These are phyloP conservation scores for Parietichytrium sp. DNA, from an alignment of 108 stramenopile genomes.

Conservation along the genomic window DNA sequence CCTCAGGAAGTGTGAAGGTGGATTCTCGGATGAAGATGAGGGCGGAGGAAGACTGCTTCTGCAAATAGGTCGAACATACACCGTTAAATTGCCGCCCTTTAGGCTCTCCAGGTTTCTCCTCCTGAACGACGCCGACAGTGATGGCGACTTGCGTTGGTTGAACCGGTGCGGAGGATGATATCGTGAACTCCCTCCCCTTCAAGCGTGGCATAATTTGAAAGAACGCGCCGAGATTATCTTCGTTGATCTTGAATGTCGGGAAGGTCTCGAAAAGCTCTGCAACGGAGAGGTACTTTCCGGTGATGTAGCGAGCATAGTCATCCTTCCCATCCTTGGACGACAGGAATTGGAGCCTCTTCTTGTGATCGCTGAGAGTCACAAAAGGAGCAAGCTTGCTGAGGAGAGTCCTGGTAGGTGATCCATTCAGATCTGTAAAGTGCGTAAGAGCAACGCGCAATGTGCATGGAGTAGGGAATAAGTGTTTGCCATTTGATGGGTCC, in stretches of 20 bases:
- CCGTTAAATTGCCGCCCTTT: constrained; percentile 67
- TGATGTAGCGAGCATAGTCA: constrained; percentile 76
- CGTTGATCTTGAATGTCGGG: not conserved
- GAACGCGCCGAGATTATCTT: constrained; percentile 25
- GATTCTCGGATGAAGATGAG: constrained; percentile 83
- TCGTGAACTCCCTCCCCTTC: constrained; percentile 93
- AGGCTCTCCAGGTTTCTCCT: constrained; percentile 39
- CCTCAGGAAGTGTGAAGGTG: constrained; percentile 69
- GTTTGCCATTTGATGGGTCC: constrained; percentile 49
- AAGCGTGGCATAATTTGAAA: constrained; percentile 63
- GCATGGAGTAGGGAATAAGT: constrained; percentile 86
- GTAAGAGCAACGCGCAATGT: constrained; percentile 79
- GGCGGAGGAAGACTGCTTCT: constrained; percentile 20
- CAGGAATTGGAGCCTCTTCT: constrained; percentile 71
- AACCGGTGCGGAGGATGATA: constrained; percentile 78
- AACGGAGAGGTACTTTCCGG: constrained; percentile 65
- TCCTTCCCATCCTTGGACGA: constrained; percentile 76
- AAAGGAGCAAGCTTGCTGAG: constrained; percentile 80
- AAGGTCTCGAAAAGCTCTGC: constrained; percentile 63
- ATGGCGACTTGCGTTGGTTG: constrained; percentile 81
- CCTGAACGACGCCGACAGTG: constrained; percentile 78
- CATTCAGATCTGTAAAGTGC: constrained; percentile 82
- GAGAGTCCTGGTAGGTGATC: constrained; percentile 76
- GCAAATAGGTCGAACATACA: constrained; percentile 70
- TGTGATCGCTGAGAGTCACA: constrained; percentile 72